phyloP scores from a whole-genome alignment of 2,329 filamentous ascomycete genomes.

The Dryadomyces sulphureus region DNA sequence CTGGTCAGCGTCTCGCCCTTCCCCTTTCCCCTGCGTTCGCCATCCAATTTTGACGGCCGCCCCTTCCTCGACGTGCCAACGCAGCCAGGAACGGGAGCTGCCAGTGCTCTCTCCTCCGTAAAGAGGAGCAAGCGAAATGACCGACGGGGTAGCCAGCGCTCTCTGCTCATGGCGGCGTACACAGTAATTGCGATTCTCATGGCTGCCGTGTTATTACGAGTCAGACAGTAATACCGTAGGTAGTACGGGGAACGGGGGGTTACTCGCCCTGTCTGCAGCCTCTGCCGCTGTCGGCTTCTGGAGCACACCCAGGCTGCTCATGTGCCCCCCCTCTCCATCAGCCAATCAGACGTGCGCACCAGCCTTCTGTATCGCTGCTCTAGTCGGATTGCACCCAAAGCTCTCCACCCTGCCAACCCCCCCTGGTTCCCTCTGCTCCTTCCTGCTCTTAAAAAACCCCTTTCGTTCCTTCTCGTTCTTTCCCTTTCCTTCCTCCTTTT shows the following conservation, averaged over 20 bases:
- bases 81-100: too few relatives aligned
- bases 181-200: background rate
- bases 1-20: background rate
- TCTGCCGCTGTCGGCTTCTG: too few relatives aligned
- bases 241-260: too few relatives aligned
- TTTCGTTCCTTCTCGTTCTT: constrained; percentile 7
- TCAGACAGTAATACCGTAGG: too few relatives aligned
- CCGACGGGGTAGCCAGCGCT: too few relatives aligned
- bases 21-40: background rate
- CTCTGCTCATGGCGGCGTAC: too few relatives aligned
- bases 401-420: constrained; percentile 4
- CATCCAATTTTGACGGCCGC: background rate
- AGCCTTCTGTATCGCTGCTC: background rate
- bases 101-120: too few relatives aligned
- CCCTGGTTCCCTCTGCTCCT: constrained; percentile 7
- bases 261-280: too few relatives aligned
- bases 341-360: background rate
- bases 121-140: constrained; percentile 1
- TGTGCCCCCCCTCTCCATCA: background rate
- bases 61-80: background rate
- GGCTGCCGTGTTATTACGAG: too few relatives aligned
- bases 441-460: constrained; percentile 8
- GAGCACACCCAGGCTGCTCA: background rate
- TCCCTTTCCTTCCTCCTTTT: constrained; percentile 8
- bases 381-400: constrained; percentile 1